A percentile compares a stretch with the other conserved stretches of the same genome.
phyloP scores from a whole-genome alignment of 179 eudicot genomes.

The Actinidia chinensis region DNA sequence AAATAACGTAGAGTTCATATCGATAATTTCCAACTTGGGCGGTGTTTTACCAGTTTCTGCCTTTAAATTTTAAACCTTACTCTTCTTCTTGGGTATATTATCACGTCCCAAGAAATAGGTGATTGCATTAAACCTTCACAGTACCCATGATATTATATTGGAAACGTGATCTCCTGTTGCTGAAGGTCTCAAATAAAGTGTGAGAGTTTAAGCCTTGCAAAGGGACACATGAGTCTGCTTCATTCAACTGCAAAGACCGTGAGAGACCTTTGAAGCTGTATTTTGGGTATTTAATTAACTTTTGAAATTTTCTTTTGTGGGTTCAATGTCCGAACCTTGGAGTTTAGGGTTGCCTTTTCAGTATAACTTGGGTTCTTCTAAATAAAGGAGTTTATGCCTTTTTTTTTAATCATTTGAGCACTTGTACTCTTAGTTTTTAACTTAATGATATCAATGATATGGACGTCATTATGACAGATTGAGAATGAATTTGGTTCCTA shows the following conservation, averaged over 20 bases:
- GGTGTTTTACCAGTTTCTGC: no score
- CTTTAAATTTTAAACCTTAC: background rate
- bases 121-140: background rate
- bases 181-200: background rate
- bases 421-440: background rate
- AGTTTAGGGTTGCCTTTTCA: background rate
- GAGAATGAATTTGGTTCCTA: slow-evolving; percentile 97
- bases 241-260: background rate
- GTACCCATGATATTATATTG: background rate
- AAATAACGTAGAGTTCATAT: background rate
- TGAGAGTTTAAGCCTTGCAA: background rate
- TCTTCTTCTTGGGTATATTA: background rate
- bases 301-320: background rate
- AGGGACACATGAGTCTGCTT: background rate
- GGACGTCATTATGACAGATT: slow-evolving; percentile 52
- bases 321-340: background rate
- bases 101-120: no score
- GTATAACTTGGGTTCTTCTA: background rate
- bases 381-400: background rate
- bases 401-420: background rate
- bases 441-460: slow-evolving; percentile 2
- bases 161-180: background rate
- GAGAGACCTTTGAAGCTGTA: slow-evolving; percentile 10
- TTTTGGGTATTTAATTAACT: slow-evolving; percentile 7
- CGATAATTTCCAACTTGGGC: background rate